These are phyloP conservation scores for Aspergillus texensis DNA, from an alignment of 2,329 filamentous ascomycete species.

Conservation along the genomic window DNA sequence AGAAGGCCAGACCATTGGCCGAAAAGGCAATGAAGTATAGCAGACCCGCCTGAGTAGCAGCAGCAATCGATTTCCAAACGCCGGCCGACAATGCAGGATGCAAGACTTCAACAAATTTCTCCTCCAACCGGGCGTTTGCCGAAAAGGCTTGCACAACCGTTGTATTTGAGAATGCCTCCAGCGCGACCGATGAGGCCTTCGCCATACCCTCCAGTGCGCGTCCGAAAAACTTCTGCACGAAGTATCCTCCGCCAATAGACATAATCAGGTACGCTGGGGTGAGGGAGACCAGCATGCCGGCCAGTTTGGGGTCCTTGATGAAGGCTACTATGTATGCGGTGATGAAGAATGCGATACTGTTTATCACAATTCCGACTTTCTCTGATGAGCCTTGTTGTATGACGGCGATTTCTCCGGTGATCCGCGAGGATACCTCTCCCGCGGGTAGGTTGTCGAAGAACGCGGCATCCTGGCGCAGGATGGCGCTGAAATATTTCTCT, in stretches of 20 bases:
- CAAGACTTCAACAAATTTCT: conserved; percentile 60
- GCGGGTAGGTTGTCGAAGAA: conserved; percentile 66
- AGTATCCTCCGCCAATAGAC: conserved; percentile 58
- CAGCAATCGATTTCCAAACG: conserved; percentile 60
- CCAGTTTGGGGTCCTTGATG: conserved; percentile 63
- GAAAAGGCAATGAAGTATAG: conserved; percentile 70
- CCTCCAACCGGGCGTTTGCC: conserved; percentile 61
- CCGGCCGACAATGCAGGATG: conserved; percentile 54
- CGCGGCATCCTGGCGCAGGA: conserved; percentile 63
- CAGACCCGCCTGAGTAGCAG: conserved; percentile 61
- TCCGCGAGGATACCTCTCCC: conserved; percentile 64
- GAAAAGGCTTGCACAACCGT: conserved; percentile 66
- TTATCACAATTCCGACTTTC: conserved; percentile 62
- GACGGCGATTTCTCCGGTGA: conserved; percentile 67
- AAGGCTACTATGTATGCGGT: conserved; percentile 70
- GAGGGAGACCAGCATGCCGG: conserved; percentile 65
- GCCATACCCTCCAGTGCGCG: conserved; percentile 58
- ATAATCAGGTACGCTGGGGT: conserved; percentile 66
- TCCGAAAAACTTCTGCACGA: conserved; percentile 53
- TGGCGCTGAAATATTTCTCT: conserved; percentile 60
- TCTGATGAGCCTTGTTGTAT: conserved; percentile 70
- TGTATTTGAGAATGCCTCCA: conserved; percentile 63
- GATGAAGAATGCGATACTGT: conserved; percentile 58
- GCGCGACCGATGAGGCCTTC: conserved; percentile 64
- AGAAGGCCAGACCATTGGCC: conserved; percentile 69